A percentile compares a stretch with the other conserved stretches of the same genome.
Conservation (phyloP, 2,329 filamentous ascomycete species). For the Sporothrix pallida region DNA sequence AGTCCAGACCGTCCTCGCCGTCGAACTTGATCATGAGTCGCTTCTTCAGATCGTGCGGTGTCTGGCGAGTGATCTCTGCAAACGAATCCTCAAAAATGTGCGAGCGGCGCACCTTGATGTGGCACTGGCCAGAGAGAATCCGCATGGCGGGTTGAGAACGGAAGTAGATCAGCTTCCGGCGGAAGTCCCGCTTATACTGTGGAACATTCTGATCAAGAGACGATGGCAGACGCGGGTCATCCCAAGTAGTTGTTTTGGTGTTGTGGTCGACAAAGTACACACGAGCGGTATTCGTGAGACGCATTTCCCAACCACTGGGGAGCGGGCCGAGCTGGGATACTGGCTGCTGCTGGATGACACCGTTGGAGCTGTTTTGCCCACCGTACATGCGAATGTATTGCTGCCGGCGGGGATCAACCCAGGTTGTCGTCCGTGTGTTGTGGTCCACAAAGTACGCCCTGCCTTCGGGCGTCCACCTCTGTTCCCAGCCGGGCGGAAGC, state of each 20-base stretch:
- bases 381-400: slow-evolving; percentile 98
- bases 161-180: slow-evolving; percentile 98
- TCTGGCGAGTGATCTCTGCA: slow-evolving; percentile 96
- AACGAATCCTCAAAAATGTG: slow-evolving; percentile 99
- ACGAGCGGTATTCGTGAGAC: slow-evolving; percentile 93
- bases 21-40: slow-evolving; percentile 99
- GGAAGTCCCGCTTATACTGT: slow-evolving; percentile 99
- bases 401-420: slow-evolving; percentile 95
- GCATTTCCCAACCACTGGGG: slow-evolving; percentile 99
- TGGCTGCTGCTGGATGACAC: slow-evolving; percentile 93
- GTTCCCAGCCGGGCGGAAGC: slow-evolving; percentile 94
- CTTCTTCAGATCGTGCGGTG: slow-evolving; percentile 95
- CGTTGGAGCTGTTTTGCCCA: slow-evolving; percentile 82
- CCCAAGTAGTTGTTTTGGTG: slow-evolving; percentile 99
- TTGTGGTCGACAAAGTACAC: slow-evolving; percentile 99
- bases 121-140: slow-evolving; percentile 94
- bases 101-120: slow-evolving; percentile 94
- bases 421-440: slow-evolving; percentile 96
- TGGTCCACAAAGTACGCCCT: slow-evolving; percentile 97
- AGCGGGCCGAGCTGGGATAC: slow-evolving; percentile 95
- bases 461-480: slow-evolving; percentile 92
- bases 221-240: slow-evolving; percentile 92
- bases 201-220: slow-evolving; percentile 98
- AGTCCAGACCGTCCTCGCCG: slow-evolving; percentile 96
- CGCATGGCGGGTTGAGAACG: slow-evolving; percentile 94